Evolutionary conservation across 164 flowering plant genomes (phyloP), one percentile per base, ranked within the genome.

Genomic region (Santalum album): DNA sequence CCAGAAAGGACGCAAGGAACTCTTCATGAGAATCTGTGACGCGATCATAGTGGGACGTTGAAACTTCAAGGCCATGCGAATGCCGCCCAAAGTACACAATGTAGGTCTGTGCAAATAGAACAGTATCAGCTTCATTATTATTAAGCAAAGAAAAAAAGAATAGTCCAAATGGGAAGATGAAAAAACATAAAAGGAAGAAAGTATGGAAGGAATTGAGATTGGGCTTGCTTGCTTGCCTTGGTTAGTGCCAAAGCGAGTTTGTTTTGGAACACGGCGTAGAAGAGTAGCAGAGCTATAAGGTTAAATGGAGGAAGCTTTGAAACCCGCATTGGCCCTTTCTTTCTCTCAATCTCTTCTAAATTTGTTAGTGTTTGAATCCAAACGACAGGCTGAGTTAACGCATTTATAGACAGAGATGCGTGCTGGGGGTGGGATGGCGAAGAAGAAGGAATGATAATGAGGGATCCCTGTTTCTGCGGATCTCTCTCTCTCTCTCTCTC

Each of bases 21-120:
- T 61, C 52, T 43, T 70, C 49, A 64, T 81, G 86, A 21, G 70
- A 54, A 0, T 70, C 63, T 4, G 73, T 52, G 0, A 71, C 81
- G 3, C 42, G 50, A 7, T 64, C 53, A 27, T 60, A 62, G 54
- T 74, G 68, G 34, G 63, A 65, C 0, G 49, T 12, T 1, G 74
- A 47, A 17, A 53, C 49, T n/a, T 48, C 58, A 1, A 57, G 38
- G 22, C 63, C 74, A 51, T 72, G 76, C 11, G 66, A 50, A 59
- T 78, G 83, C 1, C 60, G 68, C n/a, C 82, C 86, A 61, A 78
- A 62, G 74, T 80, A 80, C 42, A 80, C 86, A 60, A 80, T 61
- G 43, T 73, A 78, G 12, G 79, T 62, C 82, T 77, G n/a, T 29
- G 27, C 19, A 23, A n/a, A n/a, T n/a, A n/a, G n/a, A n/a, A n/a